A percentile compares a stretch with the other conserved stretches of the same genome.
These are phyloP conservation scores for Plantago lanceolata DNA, from an alignment of 305 asterid species.

Conservation along the genomic window DNA sequence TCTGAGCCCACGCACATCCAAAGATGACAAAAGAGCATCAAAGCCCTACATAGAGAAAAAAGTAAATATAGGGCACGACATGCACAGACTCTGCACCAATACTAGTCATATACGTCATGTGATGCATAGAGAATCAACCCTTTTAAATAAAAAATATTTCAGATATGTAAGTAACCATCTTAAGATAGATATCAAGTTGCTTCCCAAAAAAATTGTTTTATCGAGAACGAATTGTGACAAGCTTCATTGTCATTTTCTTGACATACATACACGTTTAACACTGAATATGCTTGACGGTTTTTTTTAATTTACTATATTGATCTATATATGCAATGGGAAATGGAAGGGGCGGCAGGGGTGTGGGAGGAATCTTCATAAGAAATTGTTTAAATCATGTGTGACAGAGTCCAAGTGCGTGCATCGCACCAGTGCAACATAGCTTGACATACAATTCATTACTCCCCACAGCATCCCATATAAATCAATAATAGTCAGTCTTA, in stretches of 20 bases:
- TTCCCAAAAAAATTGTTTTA: neutral
- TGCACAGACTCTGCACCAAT: neutral
- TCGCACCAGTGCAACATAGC: neutral
- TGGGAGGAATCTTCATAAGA: too few species aligned
- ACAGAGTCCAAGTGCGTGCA: neutral
- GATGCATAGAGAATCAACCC: neutral
- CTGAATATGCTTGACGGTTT: too few species aligned
- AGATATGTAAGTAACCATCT: neutral
- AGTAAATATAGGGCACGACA: neutral
- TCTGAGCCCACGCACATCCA: conserved; percentile 86
- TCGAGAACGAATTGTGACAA: too few species aligned
- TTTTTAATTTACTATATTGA: too few species aligned
- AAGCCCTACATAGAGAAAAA: conserved; percentile 51
- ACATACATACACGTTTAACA: neutral
- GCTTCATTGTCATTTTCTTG: neutral
- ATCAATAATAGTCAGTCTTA: neutral
- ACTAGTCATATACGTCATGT: neutral
- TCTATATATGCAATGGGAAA: too few species aligned
- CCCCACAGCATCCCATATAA: neutral
- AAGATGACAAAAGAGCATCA: conserved; percentile 62
- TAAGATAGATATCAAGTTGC: neutral
- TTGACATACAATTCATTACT: neutral
- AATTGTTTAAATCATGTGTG: neutral
- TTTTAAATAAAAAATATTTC: too few species aligned
- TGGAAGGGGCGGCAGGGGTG: too few species aligned